Conservation (phyloP, 768 basidiomycete species). For the Lactifluus pinguis region DNA sequence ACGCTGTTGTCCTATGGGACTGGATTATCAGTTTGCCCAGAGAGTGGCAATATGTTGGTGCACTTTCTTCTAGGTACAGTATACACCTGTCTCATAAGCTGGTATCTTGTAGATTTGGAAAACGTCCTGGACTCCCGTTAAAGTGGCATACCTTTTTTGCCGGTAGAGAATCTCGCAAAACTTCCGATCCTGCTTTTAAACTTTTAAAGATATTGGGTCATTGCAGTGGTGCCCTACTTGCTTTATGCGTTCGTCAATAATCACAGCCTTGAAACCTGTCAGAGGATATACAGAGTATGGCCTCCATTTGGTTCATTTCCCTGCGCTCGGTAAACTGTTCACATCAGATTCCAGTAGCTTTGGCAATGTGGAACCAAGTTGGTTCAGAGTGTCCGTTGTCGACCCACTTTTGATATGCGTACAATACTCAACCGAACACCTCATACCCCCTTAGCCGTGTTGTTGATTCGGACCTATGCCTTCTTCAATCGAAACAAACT, state of each 20-base stretch:
- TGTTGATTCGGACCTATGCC: slow-evolving; percentile 77
- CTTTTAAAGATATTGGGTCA: slow-evolving; percentile 65
- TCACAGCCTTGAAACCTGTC: slow-evolving; percentile 53
- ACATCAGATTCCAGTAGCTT: slow-evolving; percentile 61
- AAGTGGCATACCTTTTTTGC: slow-evolving; percentile 76
- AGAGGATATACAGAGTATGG: slow-evolving; percentile 58
- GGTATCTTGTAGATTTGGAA: slow-evolving; percentile 57
- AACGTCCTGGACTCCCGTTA: slow-evolving; percentile 78
- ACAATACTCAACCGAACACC: slow-evolving; percentile 7
- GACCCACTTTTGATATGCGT: background rate
- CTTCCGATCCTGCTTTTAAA: background rate
- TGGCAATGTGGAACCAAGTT: slow-evolving; percentile 85
- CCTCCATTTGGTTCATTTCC: background rate
- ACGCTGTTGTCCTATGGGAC: slow-evolving; percentile 79
- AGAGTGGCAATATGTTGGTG: slow-evolving; percentile 66
- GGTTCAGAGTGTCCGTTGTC: slow-evolving; percentile 57
- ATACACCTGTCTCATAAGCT: slow-evolving; percentile 1
- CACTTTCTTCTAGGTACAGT: slow-evolving; percentile 1
- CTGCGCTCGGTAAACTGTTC: background rate
- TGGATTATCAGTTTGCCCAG: slow-evolving; percentile 72
- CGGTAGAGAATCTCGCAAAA: slow-evolving; percentile 37
- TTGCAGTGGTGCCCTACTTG: slow-evolving; percentile 68
- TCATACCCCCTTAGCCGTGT: slow-evolving; percentile 40
- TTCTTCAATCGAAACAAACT: slow-evolving; percentile 76
- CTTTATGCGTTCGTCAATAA: slow-evolving; percentile 68